Base-by-base conservation (phyloP, 1,139 yeast genomes). In the Hansenula sp. region DNA sequence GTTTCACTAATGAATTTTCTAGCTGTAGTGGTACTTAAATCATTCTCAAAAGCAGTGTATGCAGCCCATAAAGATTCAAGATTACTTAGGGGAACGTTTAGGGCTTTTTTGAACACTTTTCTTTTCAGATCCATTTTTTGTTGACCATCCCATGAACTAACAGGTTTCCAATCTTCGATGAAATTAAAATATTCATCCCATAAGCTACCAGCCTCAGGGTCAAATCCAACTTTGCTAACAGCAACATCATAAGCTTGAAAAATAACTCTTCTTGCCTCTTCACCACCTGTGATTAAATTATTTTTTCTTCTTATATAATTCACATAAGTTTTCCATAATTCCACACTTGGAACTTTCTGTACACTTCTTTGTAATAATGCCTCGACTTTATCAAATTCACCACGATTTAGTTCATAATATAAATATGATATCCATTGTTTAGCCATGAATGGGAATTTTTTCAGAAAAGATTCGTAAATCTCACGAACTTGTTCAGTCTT, bases 151-250 rank as follows among this genome's bases (percentile, higher is more conserved):
- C 95, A 88, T 38, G 84, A 78, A 35, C 88, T 83, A 15, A 80
- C 69, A 1, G 96, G 88, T 29, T 84, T 85, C 85, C 93, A 85
- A 36, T 79, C 70, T 54, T 82, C 84, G 50, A 91, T 72, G 56
- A 90, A 91, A n/a, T 75, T 83, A 31, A 93, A 64, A 60, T 88
- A 93, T 56, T 88, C 96, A 41, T 74, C 73, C 96, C 97, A 93
- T 43, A 93, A 68, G 2, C 72, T 71, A 29, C 86, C 85, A 38
- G 93, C 78, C 36, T 76, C 72, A 9, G 85, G 76, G 61, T 93
- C 99, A 42, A 81, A 70, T 1, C 96, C 94, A 30, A 91, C 90
- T 49, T 82, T 76, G 35, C 76, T 79, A 29, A 88, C 71, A 3
- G 96, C 96, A 61, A 86, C 81, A 51, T 89, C 96, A 61, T 84